Base-by-base conservation (phyloP, 2,329 filamentous ascomycete genomes). In the Rasamsonia emersonii region DNA sequence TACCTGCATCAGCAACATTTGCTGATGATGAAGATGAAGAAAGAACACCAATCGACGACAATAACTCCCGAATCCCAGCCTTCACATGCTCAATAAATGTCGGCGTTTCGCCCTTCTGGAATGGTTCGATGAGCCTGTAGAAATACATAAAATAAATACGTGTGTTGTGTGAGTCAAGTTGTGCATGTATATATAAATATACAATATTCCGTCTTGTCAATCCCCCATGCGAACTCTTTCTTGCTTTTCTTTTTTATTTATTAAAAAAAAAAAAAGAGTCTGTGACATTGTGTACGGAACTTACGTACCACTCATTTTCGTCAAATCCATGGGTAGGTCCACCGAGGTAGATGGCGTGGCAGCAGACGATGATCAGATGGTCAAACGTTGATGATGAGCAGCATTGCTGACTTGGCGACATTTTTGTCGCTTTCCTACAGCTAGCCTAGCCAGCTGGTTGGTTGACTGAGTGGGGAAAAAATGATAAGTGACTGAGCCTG, bases 31-130 rank as follows among this genome's bases (percentile, higher is more conserved):
- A n/a, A n/a, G n/a, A n/a, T n/a, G n/a, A n/a, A n/a, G n/a, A n/a
- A 19, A 29, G 27, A 10, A 29, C 9, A 18, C 15, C 17, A 5
- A 11, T 29, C 9, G 27, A n/a, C n/a, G n/a, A n/a, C n/a, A 58
- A 58, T 5, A 85, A 56, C 0, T 62, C 55, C 18, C 60, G 50
- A 4, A 86, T 51, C 0, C 82, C 84, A 0, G 73, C 71, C 42
- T 75, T 70, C 41, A 85, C 75, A 54, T 94, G 88, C 24, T 71
- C 59, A n/a, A 82, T 69, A 51, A 89, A 94, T 0, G 85, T 93
- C 4, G 73, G 71, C 3, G 82, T 83, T 57, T 93, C 85, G 36
- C 80, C 79, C 13, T 61, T 65, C 52, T 94, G 86, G 49, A 91
- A 93, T 18, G 70, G 64, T 32, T 84, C 79, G 10, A 93, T 78